Conservation (phyloP, 2,329 filamentous ascomycete species). For the Sporothrix curviconia region DNA sequence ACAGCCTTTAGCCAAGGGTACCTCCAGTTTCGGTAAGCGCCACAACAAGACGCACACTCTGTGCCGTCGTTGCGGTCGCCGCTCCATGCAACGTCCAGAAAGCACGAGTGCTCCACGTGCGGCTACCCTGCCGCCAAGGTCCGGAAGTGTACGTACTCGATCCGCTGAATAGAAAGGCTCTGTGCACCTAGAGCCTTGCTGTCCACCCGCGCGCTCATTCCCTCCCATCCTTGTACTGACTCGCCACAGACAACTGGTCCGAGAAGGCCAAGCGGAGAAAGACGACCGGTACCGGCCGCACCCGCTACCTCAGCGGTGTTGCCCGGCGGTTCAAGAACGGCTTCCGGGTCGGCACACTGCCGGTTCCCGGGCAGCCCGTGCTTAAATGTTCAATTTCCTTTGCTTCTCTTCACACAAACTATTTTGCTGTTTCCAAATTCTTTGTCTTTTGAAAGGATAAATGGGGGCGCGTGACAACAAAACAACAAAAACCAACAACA, state of each 20-base stretch:
- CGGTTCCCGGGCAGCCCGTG: conserved; percentile 63
- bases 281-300: conserved; percentile 95
- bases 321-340: conserved; percentile 94
- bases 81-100: conserved; percentile 99
- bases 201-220: neutral
- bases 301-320: conserved; percentile 89
- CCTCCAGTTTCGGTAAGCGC: conserved; percentile 50
- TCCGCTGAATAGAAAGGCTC: too few relatives aligned
- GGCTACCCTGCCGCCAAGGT: conserved; percentile 96
- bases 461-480: conserved; percentile 2
- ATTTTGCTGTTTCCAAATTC: conserved; percentile 5
- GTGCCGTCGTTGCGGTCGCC: conserved; percentile 96
- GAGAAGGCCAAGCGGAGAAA: conserved; percentile 99
- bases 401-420: neutral
- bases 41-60: conserved; percentile 98
- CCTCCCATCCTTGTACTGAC: neutral
- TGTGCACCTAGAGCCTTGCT: too few relatives aligned
- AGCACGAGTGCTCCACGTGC: conserved; percentile 93
- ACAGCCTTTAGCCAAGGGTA: conserved; percentile 44
- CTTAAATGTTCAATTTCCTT: conserved; percentile 18
- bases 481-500: too few relatives aligned
- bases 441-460: neutral
- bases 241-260: conserved; percentile 87
- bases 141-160: conserved; percentile 82
- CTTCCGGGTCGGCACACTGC: conserved; percentile 89